Base-by-base conservation (phyloP, 345 rosid species). In the Acer saccharum region DNA sequence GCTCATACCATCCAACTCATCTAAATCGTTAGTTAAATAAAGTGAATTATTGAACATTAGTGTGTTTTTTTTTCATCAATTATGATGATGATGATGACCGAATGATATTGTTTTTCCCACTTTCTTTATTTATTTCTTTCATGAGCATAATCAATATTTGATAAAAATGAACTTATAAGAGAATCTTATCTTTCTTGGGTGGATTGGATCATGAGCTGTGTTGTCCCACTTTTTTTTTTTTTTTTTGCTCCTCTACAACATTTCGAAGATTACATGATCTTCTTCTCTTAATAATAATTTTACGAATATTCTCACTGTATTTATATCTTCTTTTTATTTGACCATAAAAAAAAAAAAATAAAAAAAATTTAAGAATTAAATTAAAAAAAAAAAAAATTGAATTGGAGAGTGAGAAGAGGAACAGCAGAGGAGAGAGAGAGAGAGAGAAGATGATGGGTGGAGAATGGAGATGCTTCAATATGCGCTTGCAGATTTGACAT, bases 381-480 rank as follows among this genome's bases (percentile, higher is more conserved):
- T 25, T 25, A 1, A 44, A 63, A 1, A 9, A 29, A 29, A 29
- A 2, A 2, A 32, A 35, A 35, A 3, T 32, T 32, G 52, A 50
- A 75, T 74, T 69, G 61, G 54, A 74, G 77, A 55, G 66, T 46
- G 68, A 65, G 20, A 43, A 61, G 5, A 35, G 46, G 13, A 14
- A 17, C 7, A 8, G 9, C 39, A 4, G 39, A 35, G 39, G 35
- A 32, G 39, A 35, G 39, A 35, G 35, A 32, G 39, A 35, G 39
- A 35, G 39, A 57, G 75, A 17, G 78, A 68, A 68, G 50, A 44
- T 32, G 74, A 79, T 71, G 84, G 81, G 88, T 82, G 86, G 82
- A 88, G 90, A 83, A 87, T 82, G 86, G 82, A 88, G 90, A 83
- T 77, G 88, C 87, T 83, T 72, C 70, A 75, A 69, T 78, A 69